A percentile compares a stretch with the other conserved stretches of the same genome.
phyloP scores from a whole-genome alignment of 768 basidiomycete genomes.

The Holtermanniella nyarrowii region DNA sequence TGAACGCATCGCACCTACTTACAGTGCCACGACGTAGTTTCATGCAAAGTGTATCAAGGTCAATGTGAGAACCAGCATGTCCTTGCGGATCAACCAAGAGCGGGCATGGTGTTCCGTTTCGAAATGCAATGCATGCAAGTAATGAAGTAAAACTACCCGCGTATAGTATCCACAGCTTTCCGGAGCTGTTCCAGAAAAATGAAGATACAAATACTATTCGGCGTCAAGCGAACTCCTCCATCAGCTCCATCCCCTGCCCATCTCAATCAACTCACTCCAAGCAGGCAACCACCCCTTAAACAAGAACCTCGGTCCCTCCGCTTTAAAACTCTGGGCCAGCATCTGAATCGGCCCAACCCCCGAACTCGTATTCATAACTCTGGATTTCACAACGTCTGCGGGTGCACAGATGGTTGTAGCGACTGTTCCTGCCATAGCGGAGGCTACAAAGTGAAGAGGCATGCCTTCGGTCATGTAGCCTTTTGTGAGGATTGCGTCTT shows the following conservation, averaged over 20 bases:
- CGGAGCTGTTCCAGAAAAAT: slow-evolving; percentile 39
- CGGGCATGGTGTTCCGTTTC: no score
- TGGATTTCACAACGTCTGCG: slow-evolving; percentile 36
- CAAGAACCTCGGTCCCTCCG: slow-evolving; percentile 35
- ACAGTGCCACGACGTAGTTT: no score
- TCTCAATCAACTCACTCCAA: slow-evolving; percentile 31
- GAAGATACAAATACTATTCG: slow-evolving; percentile 38
- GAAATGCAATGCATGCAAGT: no score
- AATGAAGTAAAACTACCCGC: neutral
- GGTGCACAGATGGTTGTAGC: slow-evolving; percentile 39
- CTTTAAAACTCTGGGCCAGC: slow-evolving; percentile 19
- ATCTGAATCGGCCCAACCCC: slow-evolving; percentile 15
- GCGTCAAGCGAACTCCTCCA: slow-evolving; percentile 30
- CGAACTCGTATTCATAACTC: slow-evolving; percentile 32
- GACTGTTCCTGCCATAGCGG: slow-evolving; percentile 34
- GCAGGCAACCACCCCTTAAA: slow-evolving; percentile 40
- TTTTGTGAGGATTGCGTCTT: slow-evolving; percentile 23
- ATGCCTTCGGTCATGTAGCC: slow-evolving; percentile 26
- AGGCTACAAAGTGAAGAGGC: slow-evolving; percentile 34
- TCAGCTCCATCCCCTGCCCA: neutral
- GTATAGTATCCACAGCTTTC: slow-evolving; percentile 27
- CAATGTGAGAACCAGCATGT: no score
- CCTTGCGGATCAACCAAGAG: no score
- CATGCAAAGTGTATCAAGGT: no score
- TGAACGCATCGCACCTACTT: no score